Evolutionary conservation across 768 basidiomycete genomes (phyloP), one percentile per base, ranked within the genome.

Genomic region (Termitomyces sp.): DNA sequence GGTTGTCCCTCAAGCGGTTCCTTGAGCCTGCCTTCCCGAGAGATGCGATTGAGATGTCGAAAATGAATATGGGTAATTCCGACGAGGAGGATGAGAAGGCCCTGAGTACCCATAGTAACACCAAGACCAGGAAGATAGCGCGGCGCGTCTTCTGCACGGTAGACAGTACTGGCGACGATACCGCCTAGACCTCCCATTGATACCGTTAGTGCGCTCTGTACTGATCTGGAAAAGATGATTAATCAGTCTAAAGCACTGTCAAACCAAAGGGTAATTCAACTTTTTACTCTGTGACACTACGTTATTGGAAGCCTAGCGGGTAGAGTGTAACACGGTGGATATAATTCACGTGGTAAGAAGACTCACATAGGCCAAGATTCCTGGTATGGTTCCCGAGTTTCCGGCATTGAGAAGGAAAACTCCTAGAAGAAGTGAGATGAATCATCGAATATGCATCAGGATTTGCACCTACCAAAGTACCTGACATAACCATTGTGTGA

Each of bases 221-320:
- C 73, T 29, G 71, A 73, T 59, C 71, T 76, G 32, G 60, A 20
- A 36, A 55, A 51, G 15, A 58, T 31, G 2, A 42, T 32, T 1
- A 10, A 20, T 46, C 57, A 43, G 45, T 65, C 40, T n/a, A 63
- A 56, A 31, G 25, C 40, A 34, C 17, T 43, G 43, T 20, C 42
- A 17, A 47, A 57, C 14, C 45, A 36, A 29, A 32, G 38, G 54
- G 20, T 34, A 12, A 37, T 47, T 60, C 34, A 57, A 75, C 76
- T 72, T 73, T 70, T 81, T 81, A 57, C 78, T 79, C 57, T 81
- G 80, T 14, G 79, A 78, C 10, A 79, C 79, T 5, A 81, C 79
- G 63, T 83, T 83, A 63, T 81, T 81, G 5, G 77, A 73, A 48
- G 72, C 70, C 75, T 79, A 56, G 20, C 20, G 36, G 20, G 46